Conservation (phyloP, 73 alveolate genomes). For the Paramecium octaurelia region DNA sequence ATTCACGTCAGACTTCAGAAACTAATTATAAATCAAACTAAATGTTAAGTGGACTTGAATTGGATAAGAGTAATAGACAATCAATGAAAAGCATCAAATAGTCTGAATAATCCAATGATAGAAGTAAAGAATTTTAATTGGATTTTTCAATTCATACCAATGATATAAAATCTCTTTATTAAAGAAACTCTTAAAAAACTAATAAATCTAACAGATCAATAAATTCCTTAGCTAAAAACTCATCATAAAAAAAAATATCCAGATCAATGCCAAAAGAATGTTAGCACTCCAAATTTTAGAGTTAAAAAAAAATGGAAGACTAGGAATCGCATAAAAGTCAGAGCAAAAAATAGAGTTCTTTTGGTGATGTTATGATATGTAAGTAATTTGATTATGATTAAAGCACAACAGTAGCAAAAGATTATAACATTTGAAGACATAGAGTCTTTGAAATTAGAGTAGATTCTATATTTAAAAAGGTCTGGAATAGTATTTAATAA, state of each 20-base stretch:
- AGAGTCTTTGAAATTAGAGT: not conserved
- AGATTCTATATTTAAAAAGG: not conserved
- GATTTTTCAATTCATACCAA: slow-evolving; percentile 39
- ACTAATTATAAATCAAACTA: slow-evolving; percentile 11
- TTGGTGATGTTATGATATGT: not conserved
- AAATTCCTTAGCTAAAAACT: not conserved
- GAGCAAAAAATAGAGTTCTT: not conserved
- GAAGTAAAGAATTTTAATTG: not conserved
- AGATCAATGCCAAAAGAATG: not conserved
- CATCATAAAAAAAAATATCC: not conserved
- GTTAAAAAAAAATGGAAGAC: not conserved
- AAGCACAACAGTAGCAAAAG: not conserved
- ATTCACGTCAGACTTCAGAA: not conserved
- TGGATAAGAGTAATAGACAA: not conserved
- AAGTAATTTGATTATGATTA: not conserved
- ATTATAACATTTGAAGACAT: not conserved
- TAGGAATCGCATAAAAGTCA: not conserved
- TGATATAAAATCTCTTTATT: not conserved
- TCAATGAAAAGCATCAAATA: slow-evolving; percentile 19
- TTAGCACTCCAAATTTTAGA: not conserved
- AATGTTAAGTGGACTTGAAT: not conserved
- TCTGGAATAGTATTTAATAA: not conserved
- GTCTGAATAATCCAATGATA: not conserved
- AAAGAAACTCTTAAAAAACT: slow-evolving; percentile 1
- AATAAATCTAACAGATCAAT: not conserved